Percentiles rank a stretch among this genome's conserved stretches.
phyloP scores from a whole-genome alignment of 306 rosid genomes.

The Ammopiptanthus mongolicus region DNA sequence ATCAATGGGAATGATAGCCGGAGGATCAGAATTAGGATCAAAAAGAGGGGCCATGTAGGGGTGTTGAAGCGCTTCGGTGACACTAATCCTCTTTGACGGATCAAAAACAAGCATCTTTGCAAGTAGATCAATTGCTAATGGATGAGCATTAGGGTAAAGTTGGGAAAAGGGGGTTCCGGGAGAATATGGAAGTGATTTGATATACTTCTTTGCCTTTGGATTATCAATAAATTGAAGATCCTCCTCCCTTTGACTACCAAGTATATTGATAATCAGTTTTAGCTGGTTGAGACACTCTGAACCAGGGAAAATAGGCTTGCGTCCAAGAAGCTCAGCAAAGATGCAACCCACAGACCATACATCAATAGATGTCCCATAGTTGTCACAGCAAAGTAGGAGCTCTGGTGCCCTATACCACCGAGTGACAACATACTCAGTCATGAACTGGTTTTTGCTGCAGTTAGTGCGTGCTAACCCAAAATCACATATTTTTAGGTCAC shows the following conservation, averaged over 20 bases:
- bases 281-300: conserved; percentile 90
- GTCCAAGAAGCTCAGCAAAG: conserved; percentile 87
- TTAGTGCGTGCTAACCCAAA: conserved; percentile 88
- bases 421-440: conserved; percentile 96
- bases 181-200: conserved; percentile 60
- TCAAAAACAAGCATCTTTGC: conserved; percentile 91
- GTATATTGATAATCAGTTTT: conserved; percentile 68
- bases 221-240: conserved; percentile 86
- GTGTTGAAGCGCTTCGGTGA: conserved; percentile 78
- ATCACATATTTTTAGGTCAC: conserved; percentile 93
- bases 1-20: conserved; percentile 78
- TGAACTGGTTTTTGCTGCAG: conserved; percentile 76
- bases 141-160: conserved; percentile 76
- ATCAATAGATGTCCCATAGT: conserved; percentile 84
- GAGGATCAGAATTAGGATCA: conserved; percentile 72
- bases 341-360: conserved; percentile 98
- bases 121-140: conserved; percentile 75
- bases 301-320: conserved; percentile 84
- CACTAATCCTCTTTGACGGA: conserved; percentile 90
- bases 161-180: conserved; percentile 53
- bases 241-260: conserved; percentile 92
- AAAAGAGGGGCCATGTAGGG: conserved; percentile 82
- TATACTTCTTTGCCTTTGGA: conserved; percentile 70
- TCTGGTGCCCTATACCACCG: conserved; percentile 98
- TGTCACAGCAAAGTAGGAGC: conserved; percentile 90